Conservation (phyloP, 345 rosid genomes). For the Psidium friedrichsthalianum region DNA sequence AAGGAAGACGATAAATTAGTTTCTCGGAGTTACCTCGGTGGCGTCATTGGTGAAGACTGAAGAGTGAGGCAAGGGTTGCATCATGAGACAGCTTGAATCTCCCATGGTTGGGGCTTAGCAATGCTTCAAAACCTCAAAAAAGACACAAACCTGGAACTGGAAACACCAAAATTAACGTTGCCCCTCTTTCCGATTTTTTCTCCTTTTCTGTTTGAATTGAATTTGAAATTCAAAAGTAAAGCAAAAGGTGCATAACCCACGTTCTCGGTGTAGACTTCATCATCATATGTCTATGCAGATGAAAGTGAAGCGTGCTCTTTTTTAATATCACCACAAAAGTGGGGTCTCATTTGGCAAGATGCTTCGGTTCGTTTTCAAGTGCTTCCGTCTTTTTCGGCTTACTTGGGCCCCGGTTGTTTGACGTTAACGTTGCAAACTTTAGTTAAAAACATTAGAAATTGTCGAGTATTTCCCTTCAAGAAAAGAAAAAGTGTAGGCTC, state of each 20-base stretch:
- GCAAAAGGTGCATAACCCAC: conserved; percentile 4
- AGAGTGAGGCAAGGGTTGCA: conserved; percentile 76
- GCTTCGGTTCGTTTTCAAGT: background rate
- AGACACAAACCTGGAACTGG: background rate
- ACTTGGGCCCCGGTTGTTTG: conserved; percentile 3
- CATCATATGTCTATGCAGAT: background rate
- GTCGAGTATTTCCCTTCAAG: background rate
- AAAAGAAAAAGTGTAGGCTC: background rate
- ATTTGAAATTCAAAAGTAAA: conserved; percentile 29
- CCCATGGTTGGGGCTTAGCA: conserved; percentile 37
- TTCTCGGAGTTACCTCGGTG: conserved; percentile 34
- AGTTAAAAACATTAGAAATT: background rate
- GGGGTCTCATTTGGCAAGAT: conserved; percentile 2
- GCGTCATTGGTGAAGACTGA: conserved; percentile 45
- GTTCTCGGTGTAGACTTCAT: background rate
- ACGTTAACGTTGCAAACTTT: background rate
- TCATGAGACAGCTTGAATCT: conserved; percentile 60
- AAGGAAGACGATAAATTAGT: background rate
- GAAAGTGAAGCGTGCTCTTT: background rate
- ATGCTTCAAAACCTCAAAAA: background rate
- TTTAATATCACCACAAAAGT: background rate
- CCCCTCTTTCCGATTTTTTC: background rate
- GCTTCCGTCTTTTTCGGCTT: conserved; percentile 4
- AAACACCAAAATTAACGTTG: background rate
- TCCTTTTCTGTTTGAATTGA: background rate